Percentiles rank a stretch among this genome's conserved stretches.
Evolutionary conservation across 2,329 filamentous ascomycete genomes (phyloP).

Genomic region (Aspergillus ochraceoroseus): DNA sequence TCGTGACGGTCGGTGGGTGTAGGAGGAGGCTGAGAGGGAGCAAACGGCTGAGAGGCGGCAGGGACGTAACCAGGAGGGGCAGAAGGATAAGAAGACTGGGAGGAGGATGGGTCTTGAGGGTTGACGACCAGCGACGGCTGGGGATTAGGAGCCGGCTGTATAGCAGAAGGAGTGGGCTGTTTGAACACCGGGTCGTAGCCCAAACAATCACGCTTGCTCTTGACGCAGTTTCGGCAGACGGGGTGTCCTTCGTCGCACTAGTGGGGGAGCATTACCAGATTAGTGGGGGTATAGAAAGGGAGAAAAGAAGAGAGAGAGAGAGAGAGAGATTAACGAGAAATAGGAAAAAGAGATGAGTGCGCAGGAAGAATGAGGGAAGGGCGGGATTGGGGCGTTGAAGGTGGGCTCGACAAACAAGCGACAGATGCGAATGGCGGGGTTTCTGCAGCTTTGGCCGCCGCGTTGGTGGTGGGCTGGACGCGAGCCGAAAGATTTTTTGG

Average conservation of each 20-base stretch:
- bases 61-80: conserved; percentile 41
- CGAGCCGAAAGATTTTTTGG: conserved; percentile 18
- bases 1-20: conserved; percentile 53
- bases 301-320: conserved; percentile 17
- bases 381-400: conserved; percentile 11
- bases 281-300: conserved; percentile 13
- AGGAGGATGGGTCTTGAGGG: conserved; percentile 35
- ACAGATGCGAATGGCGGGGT: conserved; percentile 22
- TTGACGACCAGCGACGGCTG: conserved; percentile 41
- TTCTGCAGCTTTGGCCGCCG: conserved; percentile 14
- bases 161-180: conserved; percentile 64
- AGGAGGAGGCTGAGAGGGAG: conserved; percentile 38
- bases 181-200: conserved; percentile 65
- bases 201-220: conserved; percentile 63
- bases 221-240: conserved; percentile 68
- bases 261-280: conserved; percentile 14
- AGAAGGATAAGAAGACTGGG: conserved; percentile 33
- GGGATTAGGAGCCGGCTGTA: conserved; percentile 55
- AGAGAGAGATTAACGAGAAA: conserved; percentile 14
- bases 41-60: conserved; percentile 37
- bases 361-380: conserved; percentile 6
- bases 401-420: conserved; percentile 26
- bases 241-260: conserved; percentile 97
- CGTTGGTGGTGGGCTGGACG: conserved; percentile 18
- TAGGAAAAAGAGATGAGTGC: conserved; percentile 13